Base-by-base conservation (phyloP, 1,284 basidiomycete species). In the Hemileia vastatrix region DNA sequence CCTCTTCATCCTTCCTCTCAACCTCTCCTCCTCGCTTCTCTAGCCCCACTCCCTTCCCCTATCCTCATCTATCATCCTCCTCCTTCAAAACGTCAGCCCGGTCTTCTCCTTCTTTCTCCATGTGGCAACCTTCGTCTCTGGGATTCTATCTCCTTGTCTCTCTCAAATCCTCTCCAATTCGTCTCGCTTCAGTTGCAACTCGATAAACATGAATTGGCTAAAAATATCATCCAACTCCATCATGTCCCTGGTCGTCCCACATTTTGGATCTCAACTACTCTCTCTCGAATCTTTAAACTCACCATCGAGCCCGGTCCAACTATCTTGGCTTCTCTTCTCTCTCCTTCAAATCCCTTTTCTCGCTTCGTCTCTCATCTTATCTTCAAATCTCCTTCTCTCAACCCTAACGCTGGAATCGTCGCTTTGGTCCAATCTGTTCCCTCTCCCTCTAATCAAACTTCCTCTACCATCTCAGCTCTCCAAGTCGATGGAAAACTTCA, bases 331-430 rank as follows among this genome's bases (percentile, higher is more conserved):
- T 1, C 43, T 45, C 43, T 45, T 18, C 18, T 18, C 15, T 15
- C 15, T 45, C 43, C 18, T 45, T n/a, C n/a, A n/a, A n/a, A n/a
- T n/a, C n/a, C n/a, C n/a, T n/a, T n/a, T n/a, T n/a, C n/a, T n/a
- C n/a, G n/a, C n/a, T n/a, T n/a, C n/a, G n/a, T n/a, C n/a, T n/a
- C n/a, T n/a, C n/a, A n/a, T n/a, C n/a, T n/a, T n/a, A n/a, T n/a
- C n/a, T n/a, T n/a, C 1, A 64, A 65, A 4, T 65, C 63, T 31
- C 65, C 66, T 2, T 63, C 62, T 31, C 8, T 24, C 27, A 47
- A 56, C 32, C 58, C 55, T 44, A 66, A 60, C 44, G 67, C 69
- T n/a, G 64, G 64, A 8, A 67, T 68, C 44, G 24, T 65, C 21
- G 59, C 65, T 5, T 58, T 75, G 27, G 70, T n/a, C n/a, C n/a